These are phyloP conservation scores for Luffa aegyptiaca DNA, from an alignment of 306 rosid genomes.

Conservation along the genomic window DNA sequence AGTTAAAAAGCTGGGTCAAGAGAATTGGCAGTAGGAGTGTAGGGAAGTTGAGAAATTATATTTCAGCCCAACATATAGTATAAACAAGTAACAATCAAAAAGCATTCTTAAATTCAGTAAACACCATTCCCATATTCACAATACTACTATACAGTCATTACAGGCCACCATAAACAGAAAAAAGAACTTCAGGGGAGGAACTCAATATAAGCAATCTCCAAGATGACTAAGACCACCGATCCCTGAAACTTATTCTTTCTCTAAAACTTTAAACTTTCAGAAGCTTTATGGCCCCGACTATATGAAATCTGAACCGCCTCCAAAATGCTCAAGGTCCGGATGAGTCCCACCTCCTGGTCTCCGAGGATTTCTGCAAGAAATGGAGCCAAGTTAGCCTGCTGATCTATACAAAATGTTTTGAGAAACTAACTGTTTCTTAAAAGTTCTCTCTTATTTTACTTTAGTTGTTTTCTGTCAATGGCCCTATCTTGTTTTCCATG, in stretches of 20 bases:
- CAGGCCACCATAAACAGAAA: not conserved
- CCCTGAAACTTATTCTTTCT: not conserved
- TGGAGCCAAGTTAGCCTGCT: not conserved
- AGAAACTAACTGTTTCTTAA: not conserved
- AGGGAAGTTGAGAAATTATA: not conserved
- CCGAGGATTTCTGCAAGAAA: conserved; percentile 41
- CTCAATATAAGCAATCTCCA: not conserved
- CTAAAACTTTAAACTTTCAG: not conserved
- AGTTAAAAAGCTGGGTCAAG: not conserved
- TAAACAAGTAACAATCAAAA: not conserved
- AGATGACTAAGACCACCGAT: not conserved
- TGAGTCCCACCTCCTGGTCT: conserved; percentile 48
- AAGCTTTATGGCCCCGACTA: conserved; percentile 12
- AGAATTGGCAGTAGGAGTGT: not conserved
- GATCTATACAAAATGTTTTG: not conserved
- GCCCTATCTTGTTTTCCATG: not conserved
- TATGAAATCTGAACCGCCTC: conserved; percentile 66
- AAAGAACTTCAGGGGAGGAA: not conserved
- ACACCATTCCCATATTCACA: not conserved
- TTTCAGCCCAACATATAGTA: not conserved
- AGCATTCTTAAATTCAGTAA: not conserved
- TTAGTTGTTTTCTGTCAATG: not conserved
- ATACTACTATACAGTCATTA: not conserved
- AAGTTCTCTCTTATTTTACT: not conserved
- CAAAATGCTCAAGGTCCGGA: conserved; percentile 70